These are phyloP conservation scores for Leptodontidium sp. DNA, from an alignment of 2,329 filamentous ascomycete genomes.

Conservation along the genomic window DNA sequence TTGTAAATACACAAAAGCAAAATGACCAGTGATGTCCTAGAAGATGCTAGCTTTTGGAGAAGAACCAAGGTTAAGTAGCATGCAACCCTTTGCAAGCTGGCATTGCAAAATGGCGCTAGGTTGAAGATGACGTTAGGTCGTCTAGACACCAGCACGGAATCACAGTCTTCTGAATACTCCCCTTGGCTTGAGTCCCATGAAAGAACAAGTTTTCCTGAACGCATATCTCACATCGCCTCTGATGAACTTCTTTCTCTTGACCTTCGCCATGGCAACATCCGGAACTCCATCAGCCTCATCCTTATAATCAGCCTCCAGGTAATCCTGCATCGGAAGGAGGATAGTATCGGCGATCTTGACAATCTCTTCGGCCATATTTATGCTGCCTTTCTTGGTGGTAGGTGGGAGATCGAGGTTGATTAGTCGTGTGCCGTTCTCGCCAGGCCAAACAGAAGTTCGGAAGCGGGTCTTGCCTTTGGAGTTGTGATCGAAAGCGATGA, in stretches of 20 bases:
- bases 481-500: constrained; percentile 44
- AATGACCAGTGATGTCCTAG: not conserved
- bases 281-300: constrained; percentile 30
- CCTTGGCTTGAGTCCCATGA: constrained; percentile 39
- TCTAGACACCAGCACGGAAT: not conserved
- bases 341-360: constrained; percentile 32
- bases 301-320: constrained; percentile 41
- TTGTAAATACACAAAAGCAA: not conserved
- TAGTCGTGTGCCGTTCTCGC: constrained; percentile 42
- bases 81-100: not conserved
- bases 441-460: constrained; percentile 44
- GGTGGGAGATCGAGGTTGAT: constrained; percentile 27
- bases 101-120: not conserved
- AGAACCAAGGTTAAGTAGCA: not conserved
- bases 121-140: too few relatives aligned
- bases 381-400: constrained; percentile 1
- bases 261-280: constrained; percentile 41
- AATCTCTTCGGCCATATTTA: constrained; percentile 24
- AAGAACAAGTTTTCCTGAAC: constrained; percentile 40
- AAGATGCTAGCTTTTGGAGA: not conserved
- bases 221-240: constrained; percentile 42
- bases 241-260: constrained; percentile 43
- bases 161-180: constrained; percentile 40
- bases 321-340: constrained; percentile 38
- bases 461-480: constrained; percentile 42